Evolutionary conservation across 148 eudicot species (phyloP).

Genomic region (Silene uniflora): DNA sequence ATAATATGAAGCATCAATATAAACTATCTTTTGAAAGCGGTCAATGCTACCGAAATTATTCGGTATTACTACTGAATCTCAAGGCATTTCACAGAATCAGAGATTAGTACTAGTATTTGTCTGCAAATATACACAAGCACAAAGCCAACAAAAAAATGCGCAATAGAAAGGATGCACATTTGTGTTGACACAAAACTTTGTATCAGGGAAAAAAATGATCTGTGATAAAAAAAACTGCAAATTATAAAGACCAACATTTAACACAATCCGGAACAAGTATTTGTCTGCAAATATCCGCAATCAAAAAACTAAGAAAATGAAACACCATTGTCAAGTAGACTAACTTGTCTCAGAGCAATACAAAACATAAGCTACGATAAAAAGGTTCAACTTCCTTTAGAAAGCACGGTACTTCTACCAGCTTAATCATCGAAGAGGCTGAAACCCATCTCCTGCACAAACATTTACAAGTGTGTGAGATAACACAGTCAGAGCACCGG

Average conservation of each 20-base stretch:
- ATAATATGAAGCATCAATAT: too few species aligned
- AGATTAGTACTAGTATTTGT: too few species aligned
- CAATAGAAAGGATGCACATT: too few species aligned
- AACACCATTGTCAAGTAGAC: background rate
- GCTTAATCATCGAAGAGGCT: conserved; percentile 76
- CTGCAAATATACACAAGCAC: too few species aligned
- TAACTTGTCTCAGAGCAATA: background rate
- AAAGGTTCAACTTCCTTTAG: background rate
- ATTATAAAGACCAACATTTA: background rate
- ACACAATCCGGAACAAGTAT: conserved; percentile 25
- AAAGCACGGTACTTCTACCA: background rate
- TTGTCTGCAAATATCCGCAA: conserved; percentile 20
- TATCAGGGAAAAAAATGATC: too few species aligned
- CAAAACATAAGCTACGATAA: conserved; percentile 19
- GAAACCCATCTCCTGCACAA: conserved; percentile 82
- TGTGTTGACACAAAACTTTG: too few species aligned
- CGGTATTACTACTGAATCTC: too few species aligned
- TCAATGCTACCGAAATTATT: too few species aligned
- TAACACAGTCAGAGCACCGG: background rate
- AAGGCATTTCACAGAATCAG: too few species aligned
- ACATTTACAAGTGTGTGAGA: background rate
- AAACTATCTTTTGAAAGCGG: too few species aligned
- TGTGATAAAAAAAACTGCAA: too few species aligned
- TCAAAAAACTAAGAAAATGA: background rate
- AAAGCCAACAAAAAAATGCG: too few species aligned